Evolutionary conservation across 345 rosid species (phyloP).

Genomic region (Conringia planisiliqua): DNA sequence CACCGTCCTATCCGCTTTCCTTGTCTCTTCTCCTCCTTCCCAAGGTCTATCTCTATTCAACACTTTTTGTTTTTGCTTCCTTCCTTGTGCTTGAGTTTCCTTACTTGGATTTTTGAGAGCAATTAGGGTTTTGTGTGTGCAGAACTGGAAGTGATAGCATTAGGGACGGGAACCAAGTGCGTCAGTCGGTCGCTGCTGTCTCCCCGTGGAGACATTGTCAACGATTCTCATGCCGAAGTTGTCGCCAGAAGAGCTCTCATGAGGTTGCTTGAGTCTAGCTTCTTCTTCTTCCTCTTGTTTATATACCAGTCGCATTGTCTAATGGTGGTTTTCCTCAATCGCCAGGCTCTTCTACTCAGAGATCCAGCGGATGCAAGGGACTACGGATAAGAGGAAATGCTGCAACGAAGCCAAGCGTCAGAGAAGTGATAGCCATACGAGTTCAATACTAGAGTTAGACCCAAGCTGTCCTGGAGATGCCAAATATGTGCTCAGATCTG

Average conservation of each 20-base stretch:
- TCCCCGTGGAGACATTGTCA: slow-evolving; percentile 68
- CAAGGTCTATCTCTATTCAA: slow-evolving; percentile 62
- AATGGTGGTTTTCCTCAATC: neutral
- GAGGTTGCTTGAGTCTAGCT: slow-evolving; percentile 37
- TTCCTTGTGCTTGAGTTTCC: neutral
- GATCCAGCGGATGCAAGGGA: slow-evolving; percentile 41
- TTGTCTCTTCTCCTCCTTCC: slow-evolving; percentile 71
- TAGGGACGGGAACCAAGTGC: slow-evolving; percentile 93
- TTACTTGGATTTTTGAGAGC: neutral
- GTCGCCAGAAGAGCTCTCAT: slow-evolving; percentile 75
- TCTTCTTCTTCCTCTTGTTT: neutral
- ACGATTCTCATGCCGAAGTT: slow-evolving; percentile 91
- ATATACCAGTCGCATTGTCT: neutral
- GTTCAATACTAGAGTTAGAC: slow-evolving; percentile 40
- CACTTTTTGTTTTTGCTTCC: neutral
- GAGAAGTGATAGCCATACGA: slow-evolving; percentile 17
- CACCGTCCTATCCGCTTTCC: slow-evolving; percentile 75
- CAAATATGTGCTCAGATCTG: slow-evolving; percentile 52
- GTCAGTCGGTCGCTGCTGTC: slow-evolving; percentile 60
- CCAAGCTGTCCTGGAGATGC: slow-evolving; percentile 26
- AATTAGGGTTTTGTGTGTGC: slow-evolving; percentile 14
- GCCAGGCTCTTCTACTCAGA: slow-evolving; percentile 69
- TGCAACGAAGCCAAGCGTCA: slow-evolving; percentile 24
- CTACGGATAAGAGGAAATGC: neutral
- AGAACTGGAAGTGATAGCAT: slow-evolving; percentile 66